Evolutionary conservation across 345 rosid species (phyloP), one percentile per base, ranked within the genome.

Genomic region (Moringa oleifera): DNA sequence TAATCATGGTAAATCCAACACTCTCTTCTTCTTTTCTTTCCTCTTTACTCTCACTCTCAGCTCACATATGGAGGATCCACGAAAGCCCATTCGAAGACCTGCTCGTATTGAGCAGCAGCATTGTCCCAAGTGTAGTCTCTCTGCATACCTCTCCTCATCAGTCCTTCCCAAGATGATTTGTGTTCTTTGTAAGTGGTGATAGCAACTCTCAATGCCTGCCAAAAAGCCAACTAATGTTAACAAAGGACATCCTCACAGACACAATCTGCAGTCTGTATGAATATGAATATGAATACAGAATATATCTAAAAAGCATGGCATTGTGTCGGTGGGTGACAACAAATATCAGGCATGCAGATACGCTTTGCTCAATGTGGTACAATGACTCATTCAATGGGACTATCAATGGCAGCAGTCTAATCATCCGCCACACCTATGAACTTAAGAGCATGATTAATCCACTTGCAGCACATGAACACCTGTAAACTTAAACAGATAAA

Each of bases 71-170:
- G 96, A 16, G 78, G 85, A 72, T 88, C 98, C 9, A 80, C 58
- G 81, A 64, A 81, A 21, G 80, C 92, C 99, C 99, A 94, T 53
- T 83, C 78, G 11, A 94, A 90, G 31, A 86, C 84, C 77, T 90
- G 88, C 73, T 88, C 97, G 53, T 94, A 94, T 63, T 88, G 91
- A 58, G 57, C 56, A 0, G 98, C 97, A 23, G 97, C 98, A 41
- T 82, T 88, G 64, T 94, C 84, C 99, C 99, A 88, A 1, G 97
- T 79, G 65, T 53, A 83, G 77, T 88, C 85, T 65, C 51, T 73
- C 28, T 55, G 67, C 92, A 90, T 86, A 13, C 96, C 82, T 76
- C 97, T 88, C 72, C 60, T 86, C 90, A 86, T 86, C 70, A 93
- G 73, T 37, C 86, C 92, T 64, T 67, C 71, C 98, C 97, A 93